These are phyloP conservation scores for Emergomyces pasteurianus DNA, from an alignment of 2,329 filamentous ascomycete species.

Conservation along the genomic window DNA sequence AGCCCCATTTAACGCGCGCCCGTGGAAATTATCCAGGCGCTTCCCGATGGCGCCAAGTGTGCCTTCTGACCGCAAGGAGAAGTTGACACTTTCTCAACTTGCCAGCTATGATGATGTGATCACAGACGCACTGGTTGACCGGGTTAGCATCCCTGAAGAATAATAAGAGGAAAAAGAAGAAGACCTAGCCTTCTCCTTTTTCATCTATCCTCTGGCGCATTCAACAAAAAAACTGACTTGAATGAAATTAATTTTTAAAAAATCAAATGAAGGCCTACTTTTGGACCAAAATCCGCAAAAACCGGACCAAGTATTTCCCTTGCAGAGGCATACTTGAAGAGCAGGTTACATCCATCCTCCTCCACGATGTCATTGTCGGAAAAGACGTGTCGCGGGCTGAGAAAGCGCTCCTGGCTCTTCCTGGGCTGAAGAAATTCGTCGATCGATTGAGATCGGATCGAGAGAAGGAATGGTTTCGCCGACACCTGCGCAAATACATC, in stretches of 20 bases:
- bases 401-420: constrained; percentile 56
- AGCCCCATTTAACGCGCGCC: neutral
- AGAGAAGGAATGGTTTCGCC: constrained; percentile 75
- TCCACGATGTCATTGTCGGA: constrained; percentile 57
- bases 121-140: constrained; percentile 89
- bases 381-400: constrained; percentile 63
- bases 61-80: constrained; percentile 43
- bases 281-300: constrained; percentile 94
- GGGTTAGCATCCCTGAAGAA: constrained; percentile 48
- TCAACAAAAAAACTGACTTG: neutral
- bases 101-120: constrained; percentile 90
- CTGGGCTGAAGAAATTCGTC: constrained; percentile 62
- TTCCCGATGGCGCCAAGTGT: constrained; percentile 8
- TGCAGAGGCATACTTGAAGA: constrained; percentile 65
- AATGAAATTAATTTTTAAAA: neutral
- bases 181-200: neutral
- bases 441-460: constrained; percentile 56
- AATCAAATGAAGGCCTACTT: constrained; percentile 61
- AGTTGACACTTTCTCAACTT: constrained; percentile 74
- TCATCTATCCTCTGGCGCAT: constrained; percentile 2
- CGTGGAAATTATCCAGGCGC: neutral
- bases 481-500: constrained; percentile 80
- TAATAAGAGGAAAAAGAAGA: neutral
- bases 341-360: constrained; percentile 47
- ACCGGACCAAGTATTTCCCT: constrained; percentile 72